phyloP scores from a whole-genome alignment of 129 eudicot genomes.

The Ambrosia artemisiifolia region DNA sequence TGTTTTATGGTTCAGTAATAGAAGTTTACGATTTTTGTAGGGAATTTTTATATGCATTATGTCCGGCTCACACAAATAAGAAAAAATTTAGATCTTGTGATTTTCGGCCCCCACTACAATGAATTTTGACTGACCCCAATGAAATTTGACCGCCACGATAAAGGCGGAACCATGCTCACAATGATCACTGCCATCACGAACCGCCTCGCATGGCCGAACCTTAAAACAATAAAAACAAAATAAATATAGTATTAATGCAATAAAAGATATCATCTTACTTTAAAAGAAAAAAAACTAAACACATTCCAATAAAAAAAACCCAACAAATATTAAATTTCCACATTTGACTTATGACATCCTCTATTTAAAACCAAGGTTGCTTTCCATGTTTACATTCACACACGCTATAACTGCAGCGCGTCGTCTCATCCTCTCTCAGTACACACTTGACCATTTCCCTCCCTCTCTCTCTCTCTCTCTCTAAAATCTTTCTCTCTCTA shows the following conservation, averaged over 20 bases:
- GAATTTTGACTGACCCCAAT: no score
- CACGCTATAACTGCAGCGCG: constrained; percentile 4
- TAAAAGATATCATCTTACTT: background rate
- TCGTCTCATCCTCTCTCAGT: background rate
- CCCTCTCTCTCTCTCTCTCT: background rate
- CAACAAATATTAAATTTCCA: background rate
- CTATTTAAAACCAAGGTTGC: no score
- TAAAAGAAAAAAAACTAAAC: background rate
- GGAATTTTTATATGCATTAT: no score
- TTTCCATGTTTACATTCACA: background rate
- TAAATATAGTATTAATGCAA: background rate
- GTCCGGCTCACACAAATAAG: no score
- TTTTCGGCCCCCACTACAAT: no score
- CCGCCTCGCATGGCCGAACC: no score
- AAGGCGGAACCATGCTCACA: no score
- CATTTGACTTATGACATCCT: background rate
- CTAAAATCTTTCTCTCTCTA: background rate
- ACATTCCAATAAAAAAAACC: background rate
- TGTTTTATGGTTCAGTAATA: no score
- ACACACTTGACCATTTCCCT: background rate
- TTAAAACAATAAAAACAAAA: background rate
- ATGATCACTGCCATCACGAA: no score
- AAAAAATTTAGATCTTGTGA: no score
- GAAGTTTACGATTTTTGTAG: no score
- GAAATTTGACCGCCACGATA: no score